Base-by-base conservation (phyloP, 768 basidiomycete genomes). In the Lentinula aciculospora region DNA sequence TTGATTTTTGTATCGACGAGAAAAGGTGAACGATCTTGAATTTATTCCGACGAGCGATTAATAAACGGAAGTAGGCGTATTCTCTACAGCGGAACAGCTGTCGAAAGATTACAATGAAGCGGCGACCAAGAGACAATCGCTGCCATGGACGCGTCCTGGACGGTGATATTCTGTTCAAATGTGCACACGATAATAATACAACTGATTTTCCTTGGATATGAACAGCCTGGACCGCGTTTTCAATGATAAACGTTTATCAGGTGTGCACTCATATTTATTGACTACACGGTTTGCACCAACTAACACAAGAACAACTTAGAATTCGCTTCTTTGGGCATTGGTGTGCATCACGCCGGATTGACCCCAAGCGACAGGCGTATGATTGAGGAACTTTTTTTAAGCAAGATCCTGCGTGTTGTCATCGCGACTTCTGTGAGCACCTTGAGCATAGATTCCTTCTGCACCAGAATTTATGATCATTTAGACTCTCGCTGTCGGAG, bases 401-500 rank as follows among this genome's bases (percentile, higher is more conserved):
- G 78, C 50, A 86, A 84, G 60, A 63, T 71, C 0, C 69, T 97
- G 27, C 80, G 81, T 29, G 73, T 94, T 31, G 73, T 98, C 2
- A 78, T 94, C 23, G 85, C 89, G 7, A 98, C 92, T 23, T 97
- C 92, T 15, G 94, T 94, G 63, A 51, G 86, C 70, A 4, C 28
- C 36, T 46, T 6, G 25, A 39, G 8, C 28, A 44, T 36, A 34
- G 10, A 23, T 42, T 44, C 32, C 32, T 15, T 31, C 49, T n/a
- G 12, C 39, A 63, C 17, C n/a, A n/a, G n/a, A 65, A 36, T 29
- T 57, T 37, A 28, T 42, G 40, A 63, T 65, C 25, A 56, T 59
- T 1, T 63, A 95, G 90, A 98, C 96, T 13, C 76, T 99, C 25
- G 95, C 97, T 0, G 94, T 98, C 37, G 96, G 97, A 1, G 93